A percentile compares a stretch with the other conserved stretches of the same genome.
Conservation (phyloP, 768 basidiomycete species). For the Lentinula detonsa region DNA sequence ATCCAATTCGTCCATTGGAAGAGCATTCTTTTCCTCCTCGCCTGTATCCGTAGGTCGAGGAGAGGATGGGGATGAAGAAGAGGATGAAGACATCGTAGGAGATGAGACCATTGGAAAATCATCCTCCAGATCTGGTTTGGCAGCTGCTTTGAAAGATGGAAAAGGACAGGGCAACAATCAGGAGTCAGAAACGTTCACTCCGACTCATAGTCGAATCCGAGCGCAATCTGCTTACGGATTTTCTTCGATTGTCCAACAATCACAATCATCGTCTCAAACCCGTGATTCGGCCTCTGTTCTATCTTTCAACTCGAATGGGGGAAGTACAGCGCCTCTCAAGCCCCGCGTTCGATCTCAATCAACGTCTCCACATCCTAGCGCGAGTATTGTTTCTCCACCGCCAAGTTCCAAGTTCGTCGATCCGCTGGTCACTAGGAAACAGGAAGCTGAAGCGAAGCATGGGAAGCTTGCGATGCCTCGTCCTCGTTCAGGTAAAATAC, state of each 20-base stretch:
- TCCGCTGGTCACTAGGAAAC: conserved; percentile 64
- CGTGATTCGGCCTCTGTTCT: not conserved
- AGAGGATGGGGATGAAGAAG: conserved; percentile 21
- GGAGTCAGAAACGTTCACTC: not conserved
- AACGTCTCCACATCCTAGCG: conserved; percentile 1
- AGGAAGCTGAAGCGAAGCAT: conserved; percentile 39
- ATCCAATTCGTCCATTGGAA: conserved; percentile 25
- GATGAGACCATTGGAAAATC: conserved; percentile 63
- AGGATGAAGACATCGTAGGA: conserved; percentile 35
- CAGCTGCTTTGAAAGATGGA: not conserved
- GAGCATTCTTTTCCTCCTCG: conserved; percentile 36
- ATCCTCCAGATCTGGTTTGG: conserved; percentile 16
- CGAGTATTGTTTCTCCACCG: not conserved
- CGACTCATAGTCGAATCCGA: conserved; percentile 1
- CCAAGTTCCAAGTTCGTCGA: conserved; percentile 59
- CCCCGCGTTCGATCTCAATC: conserved; percentile 19
- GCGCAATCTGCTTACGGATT: conserved; percentile 14
- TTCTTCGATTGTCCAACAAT: conserved; percentile 7
- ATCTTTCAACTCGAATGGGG: not conserved
- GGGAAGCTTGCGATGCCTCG: conserved; percentile 37
- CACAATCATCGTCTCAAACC: not conserved
- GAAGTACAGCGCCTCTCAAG: not conserved
- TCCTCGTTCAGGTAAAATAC: conserved; percentile 53
- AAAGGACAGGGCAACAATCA: not conserved
- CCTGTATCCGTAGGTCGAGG: conserved; percentile 25